Percentiles rank a stretch among this genome's conserved stretches.
Conservation (phyloP, 176 grass and related monocot species). For the Bothriochloa decipiens region DNA sequence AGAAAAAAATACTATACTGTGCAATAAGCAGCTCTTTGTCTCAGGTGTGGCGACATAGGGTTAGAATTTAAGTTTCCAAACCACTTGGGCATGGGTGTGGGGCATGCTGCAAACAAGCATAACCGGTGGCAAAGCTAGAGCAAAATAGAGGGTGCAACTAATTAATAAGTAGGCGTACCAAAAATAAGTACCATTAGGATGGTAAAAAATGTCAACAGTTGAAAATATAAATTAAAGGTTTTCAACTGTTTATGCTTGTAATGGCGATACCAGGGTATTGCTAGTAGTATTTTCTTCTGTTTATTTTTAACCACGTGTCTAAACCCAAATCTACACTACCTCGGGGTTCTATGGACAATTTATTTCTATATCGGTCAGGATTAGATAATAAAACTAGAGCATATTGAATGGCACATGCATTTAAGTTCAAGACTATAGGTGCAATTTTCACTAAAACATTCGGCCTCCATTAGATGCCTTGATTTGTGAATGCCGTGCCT, state of each 20-base stretch:
- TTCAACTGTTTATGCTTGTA: neutral
- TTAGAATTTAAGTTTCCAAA: neutral
- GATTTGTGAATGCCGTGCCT: neutral
- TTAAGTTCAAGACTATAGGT: neutral
- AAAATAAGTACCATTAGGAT: no score
- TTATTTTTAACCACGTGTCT: neutral
- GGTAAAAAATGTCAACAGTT: no score
- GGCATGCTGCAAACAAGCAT: neutral
- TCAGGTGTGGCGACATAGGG: neutral
- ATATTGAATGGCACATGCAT: neutral
- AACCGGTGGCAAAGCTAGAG: neutral
- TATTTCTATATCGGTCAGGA: neutral
- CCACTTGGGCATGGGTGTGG: neutral
- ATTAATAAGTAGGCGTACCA: no score
- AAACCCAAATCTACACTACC: conserved; percentile 2
- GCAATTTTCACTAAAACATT: neutral
- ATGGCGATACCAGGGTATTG: neutral
- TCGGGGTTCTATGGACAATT: neutral
- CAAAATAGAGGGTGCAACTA: no score
- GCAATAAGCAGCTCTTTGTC: neutral
- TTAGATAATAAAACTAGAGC: neutral
- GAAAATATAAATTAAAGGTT: neutral
- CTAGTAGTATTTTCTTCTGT: neutral
- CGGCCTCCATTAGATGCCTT: neutral
- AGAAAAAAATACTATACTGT: neutral